A percentile compares a stretch with the other conserved stretches of the same genome.
Evolutionary conservation across 192 early-diverging fungal genomes (phyloP).

Genomic region (Dissophora globulifera): DNA sequence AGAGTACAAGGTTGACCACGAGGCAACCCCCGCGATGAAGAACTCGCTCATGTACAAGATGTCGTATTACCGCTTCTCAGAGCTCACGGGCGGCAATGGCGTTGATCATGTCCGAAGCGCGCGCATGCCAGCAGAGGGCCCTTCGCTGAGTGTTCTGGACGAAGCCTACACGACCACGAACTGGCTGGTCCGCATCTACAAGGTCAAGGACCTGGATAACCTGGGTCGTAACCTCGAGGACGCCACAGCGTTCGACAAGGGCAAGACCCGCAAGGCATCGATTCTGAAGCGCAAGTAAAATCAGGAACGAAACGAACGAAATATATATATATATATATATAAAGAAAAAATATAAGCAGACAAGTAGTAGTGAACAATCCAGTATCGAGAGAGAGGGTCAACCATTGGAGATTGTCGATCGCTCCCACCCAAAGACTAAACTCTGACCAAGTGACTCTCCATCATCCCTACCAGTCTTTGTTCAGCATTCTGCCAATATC

Average conservation of each 20-base stretch:
- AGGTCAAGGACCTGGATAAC: constrained; percentile 96
- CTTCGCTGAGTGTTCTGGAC: constrained; percentile 87
- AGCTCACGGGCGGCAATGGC: constrained; percentile 81
- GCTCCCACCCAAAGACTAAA: too few species aligned
- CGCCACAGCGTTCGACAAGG: constrained; percentile 67
- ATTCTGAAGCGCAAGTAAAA: constrained; percentile 31
- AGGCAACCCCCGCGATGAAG: constrained; percentile 90
- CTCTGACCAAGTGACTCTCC: too few species aligned
- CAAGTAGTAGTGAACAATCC: too few species aligned
- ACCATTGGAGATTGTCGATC: too few species aligned
- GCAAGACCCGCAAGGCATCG: constrained; percentile 45
- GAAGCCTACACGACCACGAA: constrained; percentile 96
- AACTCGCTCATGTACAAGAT: constrained; percentile 97
- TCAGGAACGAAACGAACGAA: too few species aligned
- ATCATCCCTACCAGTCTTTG: too few species aligned
- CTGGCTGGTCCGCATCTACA: constrained; percentile 99
- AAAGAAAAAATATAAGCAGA: too few species aligned
- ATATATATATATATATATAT: too few species aligned
- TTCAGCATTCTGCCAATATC: too few species aligned
- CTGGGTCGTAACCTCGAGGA: constrained; percentile 82
- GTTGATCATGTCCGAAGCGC: constrained; percentile 90
- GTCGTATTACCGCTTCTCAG: constrained; percentile 94
- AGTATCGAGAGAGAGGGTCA: too few species aligned
- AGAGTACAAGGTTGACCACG: constrained; percentile 93
- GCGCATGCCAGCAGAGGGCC: constrained; percentile 77